Evolutionary conservation across 495 filamentous ascomycete genomes (phyloP), one percentile per base, ranked within the genome.

Genomic region (Astrothelium macrocarpum): DNA sequence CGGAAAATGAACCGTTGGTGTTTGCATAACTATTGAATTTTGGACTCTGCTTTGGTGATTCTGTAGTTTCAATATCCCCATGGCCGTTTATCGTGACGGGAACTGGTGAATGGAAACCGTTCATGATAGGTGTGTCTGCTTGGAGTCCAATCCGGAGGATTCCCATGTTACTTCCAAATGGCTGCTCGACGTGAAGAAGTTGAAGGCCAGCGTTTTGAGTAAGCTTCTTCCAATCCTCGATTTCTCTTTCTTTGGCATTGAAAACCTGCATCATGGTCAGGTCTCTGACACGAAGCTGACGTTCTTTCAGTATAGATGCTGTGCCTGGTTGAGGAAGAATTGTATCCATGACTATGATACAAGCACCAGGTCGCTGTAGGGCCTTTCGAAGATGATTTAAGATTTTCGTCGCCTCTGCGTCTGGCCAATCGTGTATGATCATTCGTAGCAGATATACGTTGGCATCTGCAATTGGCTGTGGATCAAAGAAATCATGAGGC

Each of bases 151-250:
- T 9, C 25, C 29, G 49, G 9, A 56, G 49, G 20, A 56, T 56
- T 9, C 49, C 49, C 49, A 56, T 56, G 25, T 56, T 56, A 29
- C 49, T 56, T 39, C 53, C 49, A 10, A 34, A 14, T 32, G 61
- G 59, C 31, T 61, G 59, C 20, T 42, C 25, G 9, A 61, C 34
- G 26, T 61, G 36, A 2, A 45, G 18, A 9, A 61, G 3, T 45
- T 26, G 11, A 26, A 61, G 59, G 11, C 34, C 34, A 20, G 59
- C 59, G 18, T 26, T 28, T 46, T 29, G 20, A 31, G 29, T 31
- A 26, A 63, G 61, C 16, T 12, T 16, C 32, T 65, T 63, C 76
- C 77, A 78, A n/a, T 79, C 77, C 4, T 74, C 72, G 25, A 74
- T 20, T 32, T 63, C 61, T 31, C 62, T 53, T 31, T 64, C 62